Conservation (phyloP, 2,329 filamentous ascomycete genomes). For the Nigrograna mackinnonii region DNA sequence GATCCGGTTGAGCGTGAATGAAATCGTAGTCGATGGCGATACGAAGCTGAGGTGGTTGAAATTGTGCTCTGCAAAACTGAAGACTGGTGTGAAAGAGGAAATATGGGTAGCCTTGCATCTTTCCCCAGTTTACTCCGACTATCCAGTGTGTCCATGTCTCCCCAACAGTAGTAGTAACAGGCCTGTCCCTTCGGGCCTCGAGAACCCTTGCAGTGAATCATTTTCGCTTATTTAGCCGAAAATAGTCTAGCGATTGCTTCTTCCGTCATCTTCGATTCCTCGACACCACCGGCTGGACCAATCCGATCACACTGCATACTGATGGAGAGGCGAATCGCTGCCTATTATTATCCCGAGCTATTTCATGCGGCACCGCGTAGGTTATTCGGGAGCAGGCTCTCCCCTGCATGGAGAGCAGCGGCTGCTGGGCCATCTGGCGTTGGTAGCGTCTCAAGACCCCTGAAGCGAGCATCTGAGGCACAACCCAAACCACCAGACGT, state of each 20-base stretch:
- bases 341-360: slow-evolving; percentile 4
- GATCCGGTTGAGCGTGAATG: too few relatives aligned
- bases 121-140: too few relatives aligned
- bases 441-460: slow-evolving; percentile 17
- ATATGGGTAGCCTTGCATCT: too few relatives aligned
- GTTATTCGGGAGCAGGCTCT: slow-evolving; percentile 5
- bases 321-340: neutral
- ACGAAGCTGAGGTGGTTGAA: too few relatives aligned
- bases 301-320: slow-evolving; percentile 7
- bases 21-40: too few relatives aligned
- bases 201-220: slow-evolving; percentile 11
- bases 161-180: too few relatives aligned
- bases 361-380: slow-evolving; percentile 8
- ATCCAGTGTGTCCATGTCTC: too few relatives aligned
- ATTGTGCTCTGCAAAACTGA: too few relatives aligned
- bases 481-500: slow-evolving; percentile 19
- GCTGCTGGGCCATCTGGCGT: slow-evolving; percentile 11
- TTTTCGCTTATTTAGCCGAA: slow-evolving; percentile 6
- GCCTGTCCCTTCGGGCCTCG: too few relatives aligned
- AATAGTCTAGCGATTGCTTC: neutral
- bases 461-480: slow-evolving; percentile 21
- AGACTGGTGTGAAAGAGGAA: too few relatives aligned
- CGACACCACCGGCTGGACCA: slow-evolving; percentile 1
- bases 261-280: too few relatives aligned
- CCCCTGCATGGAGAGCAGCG: slow-evolving; percentile 1